Evolutionary conservation across 2,329 filamentous ascomycete species (phyloP), one percentile per base, ranked within the genome.

Genomic region (Fusarium sp.): DNA sequence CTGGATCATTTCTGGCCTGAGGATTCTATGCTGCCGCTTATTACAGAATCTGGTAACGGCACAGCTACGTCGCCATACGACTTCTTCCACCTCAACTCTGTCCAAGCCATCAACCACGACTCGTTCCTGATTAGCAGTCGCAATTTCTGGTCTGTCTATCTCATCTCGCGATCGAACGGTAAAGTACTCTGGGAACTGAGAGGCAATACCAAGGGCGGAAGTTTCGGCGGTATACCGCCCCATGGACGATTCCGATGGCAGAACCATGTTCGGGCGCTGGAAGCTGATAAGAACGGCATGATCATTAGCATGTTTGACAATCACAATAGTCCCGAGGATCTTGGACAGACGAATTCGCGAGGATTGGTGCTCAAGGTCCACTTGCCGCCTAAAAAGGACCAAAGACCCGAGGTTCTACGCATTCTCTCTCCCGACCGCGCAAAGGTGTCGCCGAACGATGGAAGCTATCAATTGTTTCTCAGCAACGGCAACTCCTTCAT

Each of bases 231-330:
- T 7, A 8, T 76, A 7, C 72, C 72, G 1, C 23, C 64, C 7
- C 54, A 78, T n/a, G 77, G 73, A 11, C 70, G 72, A 20, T 81
- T 81, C 63, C 74, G 73, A 8, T 81, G 79, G 68, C 78, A 80
- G 63, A 80, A 80, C 51, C 73, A 80, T 20, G 79, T 77, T 13
- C 77, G 76, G 0, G 74, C 75, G 16, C 66, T 73, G 9, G 69
- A 72, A 8, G 66, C 74, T 1, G 66, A 66, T 0, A 71, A 68
- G 1, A 46, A 59, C 20, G 69, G 60, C 16, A 66, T 78, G 25
- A 61, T 68, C 1, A 66, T 81, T 13, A 79, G 75, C 53, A 59
- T 81, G 34, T 79, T 79, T 41, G 78, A 81, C 72, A 81, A 81
- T 46, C 78, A 75, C 46, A 80, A 80, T 28, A 75, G 50, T 3